Percentiles rank a stretch among this genome's conserved stretches.
Conservation (phyloP, 2,329 filamentous ascomycete genomes). For the Neofusicoccum sp. region DNA sequence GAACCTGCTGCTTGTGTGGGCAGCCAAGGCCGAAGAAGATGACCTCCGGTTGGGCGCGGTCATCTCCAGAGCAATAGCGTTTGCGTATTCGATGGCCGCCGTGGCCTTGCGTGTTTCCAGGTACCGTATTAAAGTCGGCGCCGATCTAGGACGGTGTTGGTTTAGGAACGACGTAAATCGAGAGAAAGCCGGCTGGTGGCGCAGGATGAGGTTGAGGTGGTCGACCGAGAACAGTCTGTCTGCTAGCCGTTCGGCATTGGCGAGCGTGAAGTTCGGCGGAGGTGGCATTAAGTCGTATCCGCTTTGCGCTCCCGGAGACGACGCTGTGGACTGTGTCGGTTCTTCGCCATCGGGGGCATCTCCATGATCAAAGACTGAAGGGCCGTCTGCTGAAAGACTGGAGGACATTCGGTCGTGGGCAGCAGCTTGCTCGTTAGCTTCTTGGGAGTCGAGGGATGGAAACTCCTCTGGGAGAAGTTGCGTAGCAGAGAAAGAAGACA, state of each 20-base stretch:
- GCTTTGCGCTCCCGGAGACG: neutral
- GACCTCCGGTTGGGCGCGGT: conserved; percentile 48
- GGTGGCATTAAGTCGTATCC: conserved; percentile 28
- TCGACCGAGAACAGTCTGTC: conserved; percentile 63
- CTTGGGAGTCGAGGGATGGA: neutral
- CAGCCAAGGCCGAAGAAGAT: conserved; percentile 21
- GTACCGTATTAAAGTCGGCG: conserved; percentile 66
- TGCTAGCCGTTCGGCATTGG: conserved; percentile 52
- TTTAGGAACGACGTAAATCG: conserved; percentile 66
- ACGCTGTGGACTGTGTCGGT: neutral
- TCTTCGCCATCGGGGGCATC: neutral
- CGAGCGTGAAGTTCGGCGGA: conserved; percentile 23
- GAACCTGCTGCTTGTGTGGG: conserved; percentile 55
- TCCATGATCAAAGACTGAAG: conserved; percentile 8
- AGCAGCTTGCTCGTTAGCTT: neutral
- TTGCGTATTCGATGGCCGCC: conserved; percentile 66
- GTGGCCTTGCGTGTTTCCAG: conserved; percentile 67
- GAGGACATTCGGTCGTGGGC: conserved; percentile 12
- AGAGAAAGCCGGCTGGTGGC: conserved; percentile 58
- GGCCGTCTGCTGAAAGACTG: conserved; percentile 7
- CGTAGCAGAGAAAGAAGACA: conserved; percentile 5
- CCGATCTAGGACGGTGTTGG: conserved; percentile 56
- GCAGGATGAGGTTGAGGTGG: conserved; percentile 63
- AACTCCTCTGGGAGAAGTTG: neutral
- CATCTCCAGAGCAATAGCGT: conserved; percentile 57